phyloP scores from a whole-genome alignment of 1,284 basidiomycete genomes.

The Irpex sp. region DNA sequence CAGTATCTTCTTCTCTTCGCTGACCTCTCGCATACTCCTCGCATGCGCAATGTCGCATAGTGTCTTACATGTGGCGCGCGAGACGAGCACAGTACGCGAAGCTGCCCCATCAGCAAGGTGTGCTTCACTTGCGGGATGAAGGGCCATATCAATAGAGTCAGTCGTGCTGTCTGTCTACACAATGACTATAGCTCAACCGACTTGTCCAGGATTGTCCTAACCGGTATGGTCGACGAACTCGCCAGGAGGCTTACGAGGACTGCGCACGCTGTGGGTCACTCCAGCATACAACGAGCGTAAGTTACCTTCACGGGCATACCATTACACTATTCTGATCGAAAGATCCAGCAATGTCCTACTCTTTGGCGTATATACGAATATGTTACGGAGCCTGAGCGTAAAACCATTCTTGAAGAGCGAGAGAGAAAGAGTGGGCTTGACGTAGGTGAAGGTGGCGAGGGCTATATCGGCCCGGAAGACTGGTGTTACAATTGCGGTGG shows the following conservation, averaged over 20 bases:
- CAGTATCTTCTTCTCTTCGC: slow-evolving; percentile 1
- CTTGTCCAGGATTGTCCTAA: slow-evolving; percentile 73
- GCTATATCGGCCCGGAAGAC: slow-evolving; percentile 64
- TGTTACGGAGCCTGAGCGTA: slow-evolving; percentile 52
- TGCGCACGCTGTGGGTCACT: slow-evolving; percentile 78
- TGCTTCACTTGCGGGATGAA: slow-evolving; percentile 87
- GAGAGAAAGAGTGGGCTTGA: slow-evolving; percentile 42
- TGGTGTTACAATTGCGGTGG: slow-evolving; percentile 91
- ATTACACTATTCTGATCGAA: background rate
- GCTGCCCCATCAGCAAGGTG: slow-evolving; percentile 82
- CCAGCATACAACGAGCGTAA: slow-evolving; percentile 66
- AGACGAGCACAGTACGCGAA: slow-evolving; percentile 79
- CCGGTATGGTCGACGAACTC: slow-evolving; percentile 36
- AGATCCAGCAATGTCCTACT: slow-evolving; percentile 75
- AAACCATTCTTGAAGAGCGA: slow-evolving; percentile 44
- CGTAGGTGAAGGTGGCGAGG: slow-evolving; percentile 74
- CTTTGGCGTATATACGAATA: slow-evolving; percentile 89
- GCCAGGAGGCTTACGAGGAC: slow-evolving; percentile 33
- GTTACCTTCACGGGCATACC: slow-evolving; percentile 22
- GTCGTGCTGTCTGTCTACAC: slow-evolving; percentile 18
- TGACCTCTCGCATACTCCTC: background rate
- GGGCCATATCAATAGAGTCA: slow-evolving; percentile 76
- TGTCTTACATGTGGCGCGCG: slow-evolving; percentile 86
- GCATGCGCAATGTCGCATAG: slow-evolving; percentile 35
- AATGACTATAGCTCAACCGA: background rate